A percentile compares a stretch with the other conserved stretches of the same genome.
phyloP scores from a whole-genome alignment of 164 flowering plant genomes.

The Nelumbo lutea region DNA sequence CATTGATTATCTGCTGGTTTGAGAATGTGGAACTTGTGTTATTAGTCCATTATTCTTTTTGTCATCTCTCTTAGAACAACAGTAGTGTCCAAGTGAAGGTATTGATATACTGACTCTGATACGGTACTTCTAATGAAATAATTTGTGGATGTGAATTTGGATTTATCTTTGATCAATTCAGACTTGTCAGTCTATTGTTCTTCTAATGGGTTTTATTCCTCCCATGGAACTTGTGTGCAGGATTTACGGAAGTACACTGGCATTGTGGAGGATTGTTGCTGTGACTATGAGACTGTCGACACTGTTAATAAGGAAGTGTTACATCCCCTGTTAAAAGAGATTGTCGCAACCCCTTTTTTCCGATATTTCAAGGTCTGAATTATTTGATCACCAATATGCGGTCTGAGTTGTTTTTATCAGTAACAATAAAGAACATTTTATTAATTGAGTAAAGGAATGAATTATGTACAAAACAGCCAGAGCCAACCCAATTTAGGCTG shows the following conservation, averaged over 20 bases:
- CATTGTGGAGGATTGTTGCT: constrained; percentile 90
- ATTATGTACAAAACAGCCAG: no score
- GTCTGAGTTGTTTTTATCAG: no score
- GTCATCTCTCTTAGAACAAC: background rate
- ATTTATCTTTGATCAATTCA: background rate
- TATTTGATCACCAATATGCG: no score
- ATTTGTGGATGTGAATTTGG: background rate
- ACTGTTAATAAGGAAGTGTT: constrained; percentile 61
- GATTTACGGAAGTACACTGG: constrained; percentile 64
- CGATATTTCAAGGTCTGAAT: constrained; percentile 79
- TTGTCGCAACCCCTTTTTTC: constrained; percentile 79
- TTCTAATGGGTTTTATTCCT: background rate
- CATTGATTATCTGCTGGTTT: background rate
- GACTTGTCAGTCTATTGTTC: background rate
- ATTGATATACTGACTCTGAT: background rate
- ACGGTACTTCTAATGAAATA: background rate
- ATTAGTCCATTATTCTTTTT: background rate
- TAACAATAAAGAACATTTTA: no score
- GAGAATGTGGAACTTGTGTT: background rate
- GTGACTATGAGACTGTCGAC: constrained; percentile 87
- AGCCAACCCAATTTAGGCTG: no score
- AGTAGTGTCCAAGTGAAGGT: no score
- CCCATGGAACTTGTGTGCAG: constrained; percentile 31
- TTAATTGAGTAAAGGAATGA: no score
- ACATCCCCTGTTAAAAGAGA: constrained; percentile 78